phyloP scores from a whole-genome alignment of 257 asterid species.

The Pogostemon cablin region DNA sequence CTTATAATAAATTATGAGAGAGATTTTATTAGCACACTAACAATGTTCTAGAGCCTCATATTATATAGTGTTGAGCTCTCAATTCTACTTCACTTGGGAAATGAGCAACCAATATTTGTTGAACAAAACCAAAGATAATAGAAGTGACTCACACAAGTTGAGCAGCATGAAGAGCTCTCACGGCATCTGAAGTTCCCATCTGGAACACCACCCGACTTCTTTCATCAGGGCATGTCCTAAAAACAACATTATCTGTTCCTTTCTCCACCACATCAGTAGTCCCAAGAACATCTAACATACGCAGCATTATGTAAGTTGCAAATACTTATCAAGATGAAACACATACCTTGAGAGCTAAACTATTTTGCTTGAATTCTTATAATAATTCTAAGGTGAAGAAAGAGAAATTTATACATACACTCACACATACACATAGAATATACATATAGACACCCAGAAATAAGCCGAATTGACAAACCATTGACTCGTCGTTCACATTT shows the following conservation, averaged over 20 bases:
- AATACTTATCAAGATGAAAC: slow-evolving; percentile 13
- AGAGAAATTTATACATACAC: neutral
- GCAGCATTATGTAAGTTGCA: neutral
- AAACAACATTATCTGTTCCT: slow-evolving; percentile 70
- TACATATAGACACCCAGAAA: neutral
- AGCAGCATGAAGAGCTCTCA: slow-evolving; percentile 89
- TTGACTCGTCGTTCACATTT: slow-evolving; percentile 82
- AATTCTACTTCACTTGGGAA: neutral
- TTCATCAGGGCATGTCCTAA: slow-evolving; percentile 87
- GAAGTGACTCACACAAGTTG: slow-evolving; percentile 63
- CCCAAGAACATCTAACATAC: slow-evolving; percentile 65
- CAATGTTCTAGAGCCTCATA: slow-evolving; percentile 18
- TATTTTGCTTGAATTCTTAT: neutral
- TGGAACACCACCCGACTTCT: slow-evolving; percentile 75
- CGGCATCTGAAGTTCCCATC: slow-evolving; percentile 94
- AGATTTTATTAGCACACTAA: slow-evolving; percentile 6
- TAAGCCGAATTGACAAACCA: slow-evolving; percentile 40
- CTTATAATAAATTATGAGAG: neutral
- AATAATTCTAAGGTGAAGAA: neutral
- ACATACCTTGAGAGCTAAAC: neutral
- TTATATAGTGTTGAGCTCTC: neutral
- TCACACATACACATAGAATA: slow-evolving; percentile 5
- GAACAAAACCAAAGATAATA: slow-evolving; percentile 14
- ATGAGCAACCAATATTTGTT: slow-evolving; percentile 9
- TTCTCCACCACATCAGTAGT: slow-evolving; percentile 82